A percentile compares a stretch with the other conserved stretches of the same genome.
Conservation (phyloP, 352 stramenopile species). For the Phytophthora constricta region DNA sequence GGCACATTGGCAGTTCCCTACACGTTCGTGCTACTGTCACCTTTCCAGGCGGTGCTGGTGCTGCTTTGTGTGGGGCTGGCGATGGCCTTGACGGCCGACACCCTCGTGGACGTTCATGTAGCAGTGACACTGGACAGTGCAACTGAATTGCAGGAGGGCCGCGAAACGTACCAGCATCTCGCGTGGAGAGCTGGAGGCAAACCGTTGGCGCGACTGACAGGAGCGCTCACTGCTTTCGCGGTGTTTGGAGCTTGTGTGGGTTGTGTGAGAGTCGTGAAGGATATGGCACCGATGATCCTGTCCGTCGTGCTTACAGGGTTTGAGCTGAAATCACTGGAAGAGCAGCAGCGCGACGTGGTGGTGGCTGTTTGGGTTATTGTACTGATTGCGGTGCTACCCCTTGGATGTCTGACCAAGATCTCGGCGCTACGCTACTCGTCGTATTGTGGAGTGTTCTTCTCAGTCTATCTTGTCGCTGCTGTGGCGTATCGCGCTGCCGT, state of each 20-base stretch:
- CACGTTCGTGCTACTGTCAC: conserved; percentile 64
- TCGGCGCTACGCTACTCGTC: conserved; percentile 77
- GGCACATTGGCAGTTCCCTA: conserved; percentile 69
- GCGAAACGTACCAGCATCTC: conserved; percentile 72
- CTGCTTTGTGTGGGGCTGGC: conserved; percentile 58
- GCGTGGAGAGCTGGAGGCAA: conserved; percentile 62
- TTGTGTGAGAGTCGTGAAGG: conserved; percentile 70
- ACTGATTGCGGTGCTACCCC: conserved; percentile 62
- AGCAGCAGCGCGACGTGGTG: conserved; percentile 46
- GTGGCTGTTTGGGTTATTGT: conserved; percentile 65
- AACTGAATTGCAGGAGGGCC: conserved; percentile 41
- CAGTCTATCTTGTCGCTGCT: conserved; percentile 68
- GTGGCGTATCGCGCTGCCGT: conserved; percentile 60
- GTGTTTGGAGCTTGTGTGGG: conserved; percentile 83
- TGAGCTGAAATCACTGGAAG: conserved; percentile 28
- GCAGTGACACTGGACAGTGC: conserved; percentile 39
- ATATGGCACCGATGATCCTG: conserved; percentile 75
- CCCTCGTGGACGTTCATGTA: conserved; percentile 68
- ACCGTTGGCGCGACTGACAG: conserved; percentile 55
- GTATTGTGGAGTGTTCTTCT: conserved; percentile 76
- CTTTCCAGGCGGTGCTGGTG: conserved; percentile 47
- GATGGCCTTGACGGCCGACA: conserved; percentile 80
- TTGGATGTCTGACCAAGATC: conserved; percentile 76
- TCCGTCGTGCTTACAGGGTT: conserved; percentile 28
- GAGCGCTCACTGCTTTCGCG: conserved; percentile 68